phyloP scores from a whole-genome alignment of 2,329 filamentous ascomycete species.

The Emmonsiellopsis sp. region DNA sequence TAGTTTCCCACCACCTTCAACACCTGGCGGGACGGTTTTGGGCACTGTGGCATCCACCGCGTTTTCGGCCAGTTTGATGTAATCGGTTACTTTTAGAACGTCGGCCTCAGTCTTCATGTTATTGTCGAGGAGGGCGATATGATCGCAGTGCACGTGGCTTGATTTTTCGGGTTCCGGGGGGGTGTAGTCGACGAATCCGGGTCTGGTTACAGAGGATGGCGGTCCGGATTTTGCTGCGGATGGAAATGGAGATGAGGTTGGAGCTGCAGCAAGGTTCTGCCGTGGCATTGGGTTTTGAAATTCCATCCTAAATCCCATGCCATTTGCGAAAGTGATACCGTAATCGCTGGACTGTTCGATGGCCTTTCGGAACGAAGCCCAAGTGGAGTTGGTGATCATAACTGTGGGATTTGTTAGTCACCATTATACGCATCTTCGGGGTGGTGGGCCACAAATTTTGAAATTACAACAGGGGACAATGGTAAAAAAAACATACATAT shows the following conservation, averaged over 20 bases:
- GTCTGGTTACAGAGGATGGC: not conserved
- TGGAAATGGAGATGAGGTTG: not conserved
- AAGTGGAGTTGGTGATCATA: conserved; percentile 6
- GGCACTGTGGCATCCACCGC: not conserved
- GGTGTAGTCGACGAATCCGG: not conserved
- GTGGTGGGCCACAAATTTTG: not conserved
- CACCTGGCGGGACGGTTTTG: not conserved
- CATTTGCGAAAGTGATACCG: conserved; percentile 1
- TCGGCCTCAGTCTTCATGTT: not conserved
- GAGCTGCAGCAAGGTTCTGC: not conserved
- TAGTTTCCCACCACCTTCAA: conserved; percentile 1
- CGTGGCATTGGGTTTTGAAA: not conserved
- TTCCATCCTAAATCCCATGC: not conserved
- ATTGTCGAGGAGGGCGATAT: conserved; percentile 2
- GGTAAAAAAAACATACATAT: conserved; percentile 3
- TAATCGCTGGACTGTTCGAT: conserved; percentile 3
- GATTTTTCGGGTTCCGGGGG: not conserved
- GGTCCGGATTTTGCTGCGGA: not conserved
- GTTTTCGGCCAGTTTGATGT: conserved; percentile 3
- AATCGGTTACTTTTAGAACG: not conserved
- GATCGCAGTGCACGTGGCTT: conserved; percentile 2
- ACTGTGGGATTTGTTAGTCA: not conserved
- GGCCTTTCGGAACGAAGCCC: conserved; percentile 1
- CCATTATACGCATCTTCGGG: no score
- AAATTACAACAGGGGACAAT: not conserved